Percentiles rank a stretch among this genome's conserved stretches.
phyloP scores from a whole-genome alignment of 2,329 filamentous ascomycete genomes.

The Venturia aucupariae region DNA sequence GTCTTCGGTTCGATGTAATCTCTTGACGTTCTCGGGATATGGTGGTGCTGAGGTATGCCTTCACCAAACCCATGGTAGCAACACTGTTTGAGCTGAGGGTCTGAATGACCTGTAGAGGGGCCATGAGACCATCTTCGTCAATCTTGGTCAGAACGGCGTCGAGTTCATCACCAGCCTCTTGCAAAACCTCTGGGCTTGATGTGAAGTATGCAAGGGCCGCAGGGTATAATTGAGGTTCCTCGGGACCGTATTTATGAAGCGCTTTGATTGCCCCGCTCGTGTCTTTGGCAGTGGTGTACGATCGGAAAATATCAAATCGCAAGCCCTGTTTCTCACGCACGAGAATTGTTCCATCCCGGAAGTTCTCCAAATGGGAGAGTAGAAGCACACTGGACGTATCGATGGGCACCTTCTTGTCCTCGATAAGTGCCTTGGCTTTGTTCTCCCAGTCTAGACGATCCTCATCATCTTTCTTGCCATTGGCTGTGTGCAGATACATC shows the following conservation, averaged over 20 bases:
- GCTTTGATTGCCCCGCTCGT: conserved; percentile 85
- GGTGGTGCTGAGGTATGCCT: conserved; percentile 79
- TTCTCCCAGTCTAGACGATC: conserved; percentile 75
- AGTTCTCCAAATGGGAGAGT: conserved; percentile 83
- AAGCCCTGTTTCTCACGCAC: conserved; percentile 91
- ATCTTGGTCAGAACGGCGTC: conserved; percentile 74
- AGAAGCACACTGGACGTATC: conserved; percentile 91
- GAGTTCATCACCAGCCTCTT: conserved; percentile 80
- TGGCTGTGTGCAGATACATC: conserved; percentile 91
- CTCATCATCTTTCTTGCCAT: conserved; percentile 54
- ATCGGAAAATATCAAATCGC: conserved; percentile 91
- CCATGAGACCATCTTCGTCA: conserved; percentile 84
- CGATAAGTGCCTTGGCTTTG: conserved; percentile 83
- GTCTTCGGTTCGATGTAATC: conserved; percentile 66
- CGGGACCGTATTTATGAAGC: conserved; percentile 79
- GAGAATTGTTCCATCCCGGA: conserved; percentile 80
- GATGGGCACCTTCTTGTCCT: conserved; percentile 69
- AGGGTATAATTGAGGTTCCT: conserved; percentile 86
- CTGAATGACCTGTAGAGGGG: conserved; percentile 91
- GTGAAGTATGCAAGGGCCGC: conserved; percentile 91
- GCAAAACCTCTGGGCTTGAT: conserved; percentile 68
- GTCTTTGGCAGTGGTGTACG: conserved; percentile 86
- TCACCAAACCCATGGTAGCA: conserved; percentile 96
- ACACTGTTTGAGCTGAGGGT: conserved; percentile 71
- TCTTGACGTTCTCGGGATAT: conserved; percentile 83